Conservation (phyloP, 202 grass and related monocot genomes). For the Cymbopogon flexuosus region DNA sequence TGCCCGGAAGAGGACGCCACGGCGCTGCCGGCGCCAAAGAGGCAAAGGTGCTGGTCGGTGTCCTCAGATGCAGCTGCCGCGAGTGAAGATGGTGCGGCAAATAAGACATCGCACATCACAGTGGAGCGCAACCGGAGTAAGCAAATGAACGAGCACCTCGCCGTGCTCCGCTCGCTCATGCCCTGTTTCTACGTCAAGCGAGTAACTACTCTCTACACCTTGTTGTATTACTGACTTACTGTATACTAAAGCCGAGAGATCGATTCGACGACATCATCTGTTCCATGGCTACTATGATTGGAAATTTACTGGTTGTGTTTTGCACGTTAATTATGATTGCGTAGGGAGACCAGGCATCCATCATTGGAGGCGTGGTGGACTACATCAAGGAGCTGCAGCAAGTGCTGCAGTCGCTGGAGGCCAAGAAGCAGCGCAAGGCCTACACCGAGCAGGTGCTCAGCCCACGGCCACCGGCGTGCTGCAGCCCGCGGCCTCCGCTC, state of each 20-base stretch:
- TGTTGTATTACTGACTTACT: neutral
- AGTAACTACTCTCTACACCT: conserved; percentile 30
- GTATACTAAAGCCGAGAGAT: neutral
- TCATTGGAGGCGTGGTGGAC: conserved; percentile 92
- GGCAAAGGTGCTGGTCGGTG: conserved; percentile 22
- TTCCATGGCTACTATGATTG: neutral
- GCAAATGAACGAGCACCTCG: conserved; percentile 71
- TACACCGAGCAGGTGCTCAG: conserved; percentile 70
- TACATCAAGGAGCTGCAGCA: conserved; percentile 99
- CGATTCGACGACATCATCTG: neutral
- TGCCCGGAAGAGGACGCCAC: neutral
- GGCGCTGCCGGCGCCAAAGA: conserved; percentile 20
- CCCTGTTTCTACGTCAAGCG: conserved; percentile 65
- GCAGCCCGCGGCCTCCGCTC: conserved; percentile 53
- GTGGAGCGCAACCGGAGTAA: conserved; percentile 75
- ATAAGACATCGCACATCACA: conserved; percentile 41
- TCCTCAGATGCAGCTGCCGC: neutral
- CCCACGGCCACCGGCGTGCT: conserved; percentile 42
- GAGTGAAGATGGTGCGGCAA: neutral
- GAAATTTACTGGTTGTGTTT: neutral
- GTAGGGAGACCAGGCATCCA: conserved; percentile 95
- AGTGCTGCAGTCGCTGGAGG: conserved; percentile 71
- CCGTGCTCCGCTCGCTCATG: conserved; percentile 59
- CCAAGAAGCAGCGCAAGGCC: conserved; percentile 84
- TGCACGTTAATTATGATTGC: neutral